Percentiles rank a stretch among this genome's conserved stretches.
phyloP scores from a whole-genome alignment of 176 grass and related monocot genomes.

The Oryza glumipatula region DNA sequence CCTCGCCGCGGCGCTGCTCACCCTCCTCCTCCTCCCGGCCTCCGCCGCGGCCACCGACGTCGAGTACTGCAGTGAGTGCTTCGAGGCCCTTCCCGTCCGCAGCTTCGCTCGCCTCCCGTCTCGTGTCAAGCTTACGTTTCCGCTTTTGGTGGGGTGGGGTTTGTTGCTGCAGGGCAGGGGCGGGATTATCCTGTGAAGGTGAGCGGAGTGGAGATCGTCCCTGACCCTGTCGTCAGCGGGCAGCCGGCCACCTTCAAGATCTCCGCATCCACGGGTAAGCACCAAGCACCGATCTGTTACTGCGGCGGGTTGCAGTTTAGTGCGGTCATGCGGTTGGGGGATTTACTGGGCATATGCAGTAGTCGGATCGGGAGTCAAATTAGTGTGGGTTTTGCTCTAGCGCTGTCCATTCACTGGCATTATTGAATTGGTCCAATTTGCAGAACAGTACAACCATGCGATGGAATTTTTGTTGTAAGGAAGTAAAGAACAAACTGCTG shows the following conservation, averaged over 20 bases:
- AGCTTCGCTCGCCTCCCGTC: not conserved
- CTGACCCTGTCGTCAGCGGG: conserved; percentile 65
- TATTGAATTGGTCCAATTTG: not conserved
- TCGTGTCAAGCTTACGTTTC: not conserved
- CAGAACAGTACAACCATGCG: not conserved
- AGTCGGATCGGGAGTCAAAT: not conserved
- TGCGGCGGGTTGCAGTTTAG: not conserved
- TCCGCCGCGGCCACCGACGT: conserved; percentile 41
- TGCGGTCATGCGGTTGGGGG: not conserved
- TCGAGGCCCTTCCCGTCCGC: not conserved
- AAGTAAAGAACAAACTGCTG: not conserved
- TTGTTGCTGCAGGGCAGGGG: conserved; percentile 47
- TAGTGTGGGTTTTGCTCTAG: not conserved
- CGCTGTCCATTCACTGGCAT: not conserved
- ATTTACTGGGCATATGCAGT: not conserved
- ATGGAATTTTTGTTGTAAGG: not conserved
- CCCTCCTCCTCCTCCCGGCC: conserved; percentile 38
- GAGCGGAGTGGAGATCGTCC: conserved; percentile 66
- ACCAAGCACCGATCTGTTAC: not conserved
- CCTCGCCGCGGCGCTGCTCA: conserved; percentile 6
- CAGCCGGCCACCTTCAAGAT: conserved; percentile 72
- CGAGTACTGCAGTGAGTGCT: conserved; percentile 58
- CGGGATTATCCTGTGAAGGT: conserved; percentile 69
- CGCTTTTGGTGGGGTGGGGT: not conserved
- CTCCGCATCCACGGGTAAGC: conserved; percentile 73